A percentile compares a stretch with the other conserved stretches of the same genome.
phyloP scores from a whole-genome alignment of 768 basidiomycete species.

The Tulasnella sp. region DNA sequence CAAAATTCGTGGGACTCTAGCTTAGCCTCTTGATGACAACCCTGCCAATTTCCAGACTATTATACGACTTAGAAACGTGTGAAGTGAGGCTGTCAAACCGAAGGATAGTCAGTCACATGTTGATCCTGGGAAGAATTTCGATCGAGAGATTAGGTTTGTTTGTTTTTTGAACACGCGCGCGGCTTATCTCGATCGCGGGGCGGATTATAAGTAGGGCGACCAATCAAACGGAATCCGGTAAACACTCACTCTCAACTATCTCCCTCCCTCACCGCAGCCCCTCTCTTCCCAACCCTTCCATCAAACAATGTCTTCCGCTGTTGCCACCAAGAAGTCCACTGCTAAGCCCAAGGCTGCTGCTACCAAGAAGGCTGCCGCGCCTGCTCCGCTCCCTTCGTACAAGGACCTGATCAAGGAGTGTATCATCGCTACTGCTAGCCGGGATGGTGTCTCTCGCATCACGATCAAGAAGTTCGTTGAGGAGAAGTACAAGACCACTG shows the following conservation, averaged over 20 bases:
- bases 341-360: constrained; percentile 1
- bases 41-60: too few species aligned
- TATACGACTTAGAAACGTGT: too few species aligned
- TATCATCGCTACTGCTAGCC: constrained; percentile 21
- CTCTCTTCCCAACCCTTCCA: background rate
- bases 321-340: background rate
- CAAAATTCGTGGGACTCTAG: too few species aligned
- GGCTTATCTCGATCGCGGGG: too few species aligned
- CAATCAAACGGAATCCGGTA: background rate
- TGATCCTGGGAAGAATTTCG: too few species aligned
- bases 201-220: too few species aligned
- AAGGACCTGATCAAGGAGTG: constrained; percentile 10
- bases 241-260: background rate
- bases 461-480: constrained; percentile 85
- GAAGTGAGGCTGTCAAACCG: too few species aligned
- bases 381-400: constrained; percentile 4
- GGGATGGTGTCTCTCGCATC: constrained; percentile 62
- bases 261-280: background rate
- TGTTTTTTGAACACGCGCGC: too few species aligned
- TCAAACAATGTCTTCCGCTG: background rate
- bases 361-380: background rate
- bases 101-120: too few species aligned
- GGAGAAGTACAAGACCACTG: constrained; percentile 71
- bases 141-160: too few species aligned
- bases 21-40: too few species aligned